Evolutionary conservation across 2,329 filamentous ascomycete species (phyloP).

Genomic region (Juglanconis juglandina): DNA sequence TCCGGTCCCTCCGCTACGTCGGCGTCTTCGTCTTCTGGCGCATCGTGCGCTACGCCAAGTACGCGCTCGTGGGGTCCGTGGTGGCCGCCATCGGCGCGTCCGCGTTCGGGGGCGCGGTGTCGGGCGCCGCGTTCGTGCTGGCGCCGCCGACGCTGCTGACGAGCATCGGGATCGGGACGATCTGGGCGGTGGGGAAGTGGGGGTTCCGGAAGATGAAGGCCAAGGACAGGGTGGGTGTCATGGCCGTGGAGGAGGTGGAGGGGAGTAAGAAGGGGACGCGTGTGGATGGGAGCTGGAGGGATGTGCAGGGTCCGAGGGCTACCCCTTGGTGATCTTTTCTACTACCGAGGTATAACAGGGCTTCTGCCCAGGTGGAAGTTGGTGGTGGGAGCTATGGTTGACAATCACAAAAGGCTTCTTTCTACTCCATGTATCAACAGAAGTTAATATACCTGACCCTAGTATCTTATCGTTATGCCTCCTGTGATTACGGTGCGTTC

Average conservation of each 20-base stretch:
- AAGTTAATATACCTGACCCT: no score
- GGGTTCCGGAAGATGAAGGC: neutral
- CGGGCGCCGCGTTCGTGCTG: neutral
- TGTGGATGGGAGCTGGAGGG: neutral
- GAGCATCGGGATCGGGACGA: neutral
- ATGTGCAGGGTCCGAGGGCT: neutral
- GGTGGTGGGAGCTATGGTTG: no score
- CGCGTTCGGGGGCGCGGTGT: neutral
- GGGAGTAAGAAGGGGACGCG: neutral
- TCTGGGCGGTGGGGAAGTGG: neutral
- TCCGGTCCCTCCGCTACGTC: neutral
- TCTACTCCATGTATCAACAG: no score
- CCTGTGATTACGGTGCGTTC: no score
- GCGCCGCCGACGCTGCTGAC: neutral
- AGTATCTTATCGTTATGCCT: no score
- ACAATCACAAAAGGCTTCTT: no score
- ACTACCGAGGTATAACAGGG: neutral
- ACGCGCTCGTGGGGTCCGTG: neutral
- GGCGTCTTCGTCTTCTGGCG: neutral
- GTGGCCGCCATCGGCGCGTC: neutral
- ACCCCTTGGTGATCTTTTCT: neutral
- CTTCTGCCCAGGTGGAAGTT: no score
- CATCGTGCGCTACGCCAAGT: neutral
- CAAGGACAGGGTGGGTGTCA: neutral
- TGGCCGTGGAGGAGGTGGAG: neutral